A percentile compares a stretch with the other conserved stretches of the same genome.
These are phyloP conservation scores for Nothophytophthora sp. DNA, from an alignment of 352 stramenopile species.

Conservation along the genomic window DNA sequence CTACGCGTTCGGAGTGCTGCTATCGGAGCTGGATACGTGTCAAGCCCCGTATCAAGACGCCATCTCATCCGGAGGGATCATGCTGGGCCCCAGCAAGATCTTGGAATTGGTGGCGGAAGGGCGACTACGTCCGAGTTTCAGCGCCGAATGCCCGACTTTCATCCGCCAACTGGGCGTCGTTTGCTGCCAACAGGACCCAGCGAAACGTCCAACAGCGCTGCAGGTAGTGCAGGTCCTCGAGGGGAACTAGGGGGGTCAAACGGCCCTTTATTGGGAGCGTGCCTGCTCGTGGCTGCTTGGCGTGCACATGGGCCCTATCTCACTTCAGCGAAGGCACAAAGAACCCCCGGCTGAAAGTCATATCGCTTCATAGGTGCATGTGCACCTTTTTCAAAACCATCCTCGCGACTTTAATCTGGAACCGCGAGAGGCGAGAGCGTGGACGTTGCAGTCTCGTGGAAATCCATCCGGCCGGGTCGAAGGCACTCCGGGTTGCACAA, in stretches of 20 bases:
- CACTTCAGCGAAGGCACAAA: no score
- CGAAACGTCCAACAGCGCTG: conserved; percentile 29
- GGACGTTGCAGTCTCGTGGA: no score
- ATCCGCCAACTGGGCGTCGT: conserved; percentile 36
- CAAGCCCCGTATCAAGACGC: conserved; percentile 15
- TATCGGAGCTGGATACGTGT: conserved; percentile 41
- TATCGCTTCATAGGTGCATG: no score
- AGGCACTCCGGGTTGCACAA: no score
- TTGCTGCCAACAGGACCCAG: conserved; percentile 42
- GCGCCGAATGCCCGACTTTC: conserved; percentile 32
- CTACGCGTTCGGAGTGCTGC: conserved; percentile 57
- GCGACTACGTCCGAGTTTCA: conserved; percentile 44
- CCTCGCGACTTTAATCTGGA: no score
- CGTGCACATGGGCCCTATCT: no score
- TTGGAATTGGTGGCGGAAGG: conserved; percentile 16
- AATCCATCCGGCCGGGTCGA: no score
- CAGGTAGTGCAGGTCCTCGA: conserved; percentile 48
- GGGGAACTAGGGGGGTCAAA: conserved; percentile 7
- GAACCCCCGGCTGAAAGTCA: no score
- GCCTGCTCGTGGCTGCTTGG: no score
- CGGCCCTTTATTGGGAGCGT: background rate
- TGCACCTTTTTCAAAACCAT: no score
- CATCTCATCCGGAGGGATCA: conserved; percentile 3
- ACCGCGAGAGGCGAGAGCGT: no score
- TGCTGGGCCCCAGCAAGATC: conserved; percentile 6